phyloP scores from a whole-genome alignment of 495 filamentous ascomycete genomes.

The Aspergillus baeticus region DNA sequence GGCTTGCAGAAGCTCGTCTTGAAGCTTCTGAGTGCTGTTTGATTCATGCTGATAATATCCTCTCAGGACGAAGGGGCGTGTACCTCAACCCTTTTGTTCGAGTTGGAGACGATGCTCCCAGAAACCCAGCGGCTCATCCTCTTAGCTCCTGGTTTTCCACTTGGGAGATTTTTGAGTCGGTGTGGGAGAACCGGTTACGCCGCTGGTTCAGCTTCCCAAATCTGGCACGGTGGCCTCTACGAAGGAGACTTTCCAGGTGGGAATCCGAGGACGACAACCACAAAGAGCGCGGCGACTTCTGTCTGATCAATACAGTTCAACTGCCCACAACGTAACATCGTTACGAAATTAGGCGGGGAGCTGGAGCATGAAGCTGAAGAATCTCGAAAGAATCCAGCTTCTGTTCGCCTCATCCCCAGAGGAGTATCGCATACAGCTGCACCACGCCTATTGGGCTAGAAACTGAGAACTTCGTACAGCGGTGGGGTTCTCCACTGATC shows the following conservation, averaged over 20 bases:
- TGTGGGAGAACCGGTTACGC: constrained; percentile 59
- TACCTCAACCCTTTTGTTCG: constrained; percentile 78
- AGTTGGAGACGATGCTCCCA: constrained; percentile 62
- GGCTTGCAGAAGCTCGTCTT: constrained; percentile 63
- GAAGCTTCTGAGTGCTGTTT: constrained; percentile 84
- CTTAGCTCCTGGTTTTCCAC: constrained; percentile 38
- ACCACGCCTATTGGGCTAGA: no score
- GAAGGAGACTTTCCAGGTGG: not conserved
- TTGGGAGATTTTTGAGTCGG: constrained; percentile 33
- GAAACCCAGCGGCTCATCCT: constrained; percentile 55
- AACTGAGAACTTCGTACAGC: no score
- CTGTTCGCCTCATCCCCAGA: no score
- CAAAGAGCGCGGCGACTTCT: not conserved
- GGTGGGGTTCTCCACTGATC: no score
- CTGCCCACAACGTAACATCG: not conserved
- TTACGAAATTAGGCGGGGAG: not conserved
- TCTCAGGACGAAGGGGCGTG: constrained; percentile 55
- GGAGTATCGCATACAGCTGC: no score
- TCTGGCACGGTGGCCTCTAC: not conserved
- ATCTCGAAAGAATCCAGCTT: no score
- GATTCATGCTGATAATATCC: constrained; percentile 72
- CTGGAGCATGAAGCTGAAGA: not conserved
- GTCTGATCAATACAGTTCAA: not conserved
- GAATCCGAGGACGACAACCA: not conserved
- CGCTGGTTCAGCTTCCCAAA: constrained; percentile 39